Evolutionary conservation across 1,284 basidiomycete genomes (phyloP).

Genomic region (Pterula multifida): DNA sequence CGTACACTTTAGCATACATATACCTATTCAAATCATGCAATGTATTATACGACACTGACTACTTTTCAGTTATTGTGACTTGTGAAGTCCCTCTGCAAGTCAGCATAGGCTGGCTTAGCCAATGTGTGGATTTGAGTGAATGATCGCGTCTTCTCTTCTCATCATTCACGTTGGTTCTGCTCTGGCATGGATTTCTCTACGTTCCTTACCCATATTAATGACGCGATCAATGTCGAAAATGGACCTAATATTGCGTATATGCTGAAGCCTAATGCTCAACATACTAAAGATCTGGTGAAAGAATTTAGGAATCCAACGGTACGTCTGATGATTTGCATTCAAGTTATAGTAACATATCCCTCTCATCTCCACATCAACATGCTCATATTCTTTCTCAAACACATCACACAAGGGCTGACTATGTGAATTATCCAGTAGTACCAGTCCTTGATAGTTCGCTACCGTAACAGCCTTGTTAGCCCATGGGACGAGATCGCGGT

Average conservation of each 20-base stretch:
- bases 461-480: conserved; percentile 47
- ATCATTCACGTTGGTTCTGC: no score
- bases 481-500: conserved; percentile 80
- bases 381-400: no score
- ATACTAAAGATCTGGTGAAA: conserved; percentile 61
- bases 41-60: neutral
- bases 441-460: conserved; percentile 15
- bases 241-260: conserved; percentile 59
- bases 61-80: neutral
- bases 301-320: conserved; percentile 60
- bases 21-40: neutral
- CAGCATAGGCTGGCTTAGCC: neutral
- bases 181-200: conserved; percentile 34
- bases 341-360: no score
- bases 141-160: no score
- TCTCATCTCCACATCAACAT: no score
- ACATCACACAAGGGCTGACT: no score
- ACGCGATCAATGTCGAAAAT: conserved; percentile 48
- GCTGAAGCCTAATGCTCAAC: conserved; percentile 60
- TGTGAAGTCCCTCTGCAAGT: neutral
- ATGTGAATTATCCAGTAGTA: conserved; percentile 1
- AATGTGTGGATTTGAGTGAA: neutral
- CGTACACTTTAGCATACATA: neutral
- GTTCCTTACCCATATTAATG: conserved; percentile 48
- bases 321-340: conserved; percentile 18